Base-by-base conservation (phyloP, 257 asterid species). In the Solanum verrucosum region DNA sequence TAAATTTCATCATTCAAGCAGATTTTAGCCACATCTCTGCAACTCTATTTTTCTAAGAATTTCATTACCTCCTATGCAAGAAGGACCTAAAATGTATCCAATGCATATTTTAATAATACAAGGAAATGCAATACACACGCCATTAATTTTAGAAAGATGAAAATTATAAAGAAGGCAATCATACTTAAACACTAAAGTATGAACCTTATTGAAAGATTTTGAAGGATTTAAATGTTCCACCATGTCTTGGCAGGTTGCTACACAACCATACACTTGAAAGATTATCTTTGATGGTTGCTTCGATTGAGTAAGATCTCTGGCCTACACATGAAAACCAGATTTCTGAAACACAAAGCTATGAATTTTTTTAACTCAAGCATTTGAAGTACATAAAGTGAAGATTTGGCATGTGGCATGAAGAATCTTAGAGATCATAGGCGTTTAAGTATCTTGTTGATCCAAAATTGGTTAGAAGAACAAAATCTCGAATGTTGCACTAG, bases 201-300 rank as follows among this genome's bases (percentile, higher is more conserved):
- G 84, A 88, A 93, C 99, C 98, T 96, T 97, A 90, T 96, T 96
- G 81, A 96, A 96, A 85, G 86, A 25, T 89, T 94, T 93, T 78
- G 83, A 85, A 89, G 94, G 93, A 84, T 97, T 94, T 70, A 91
- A 93, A 88, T 90, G 98, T 70, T 93, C 95, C 93, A 96, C 99
- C 91, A 97, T 94, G 89, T 96, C 98, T 89, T 95, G 88, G 91
- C 93, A 72, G 84, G 98, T 97, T 75, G 94, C 96, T 49, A 93
- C 93, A 88, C 98, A 96, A 87, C 98, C 98, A 90, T 94, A 95
- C 63, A 96, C 98, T 91, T 94, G 98, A 89, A 93, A 94, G 83
- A 89, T 88, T 91, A 98, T 90, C 90, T 93, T 96, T 29, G 93
- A 89, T 68, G 93, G 88, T 21, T 63, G 91, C 82, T 92, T 91